Percentiles rank a stretch among this genome's conserved stretches.
Evolutionary conservation across 2,329 filamentous ascomycete genomes (phyloP).

Genomic region (Furcasterigmium furcatum): DNA sequence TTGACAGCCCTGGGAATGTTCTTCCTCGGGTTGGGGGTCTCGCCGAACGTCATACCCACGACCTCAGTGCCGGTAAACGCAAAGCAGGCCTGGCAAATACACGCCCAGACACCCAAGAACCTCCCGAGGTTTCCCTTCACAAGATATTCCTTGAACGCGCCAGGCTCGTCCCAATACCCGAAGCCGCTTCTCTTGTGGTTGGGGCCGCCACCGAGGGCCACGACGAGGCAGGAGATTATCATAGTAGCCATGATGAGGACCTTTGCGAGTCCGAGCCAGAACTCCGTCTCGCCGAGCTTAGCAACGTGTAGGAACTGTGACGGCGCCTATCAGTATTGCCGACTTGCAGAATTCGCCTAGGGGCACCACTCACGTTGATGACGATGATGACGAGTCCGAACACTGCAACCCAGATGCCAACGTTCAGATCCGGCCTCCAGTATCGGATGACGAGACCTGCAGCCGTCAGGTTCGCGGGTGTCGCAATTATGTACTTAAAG

Average conservation of each 20-base stretch:
- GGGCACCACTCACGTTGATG: constrained; percentile 23
- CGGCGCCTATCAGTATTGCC: background rate
- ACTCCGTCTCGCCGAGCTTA: constrained; percentile 43
- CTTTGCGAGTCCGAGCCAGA: constrained; percentile 42
- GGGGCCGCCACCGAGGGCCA: constrained; percentile 35
- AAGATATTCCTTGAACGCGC: constrained; percentile 34
- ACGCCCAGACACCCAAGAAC: constrained; percentile 37
- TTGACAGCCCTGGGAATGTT: constrained; percentile 16
- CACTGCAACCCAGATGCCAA: constrained; percentile 32
- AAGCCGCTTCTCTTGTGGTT: constrained; percentile 34
- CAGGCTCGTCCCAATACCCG: constrained; percentile 38
- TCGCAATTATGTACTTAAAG: constrained; percentile 37
- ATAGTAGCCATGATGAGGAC: constrained; percentile 37
- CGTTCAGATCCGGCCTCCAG: constrained; percentile 32
- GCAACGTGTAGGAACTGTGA: constrained; percentile 29
- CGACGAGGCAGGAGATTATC: constrained; percentile 31
- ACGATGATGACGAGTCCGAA: constrained; percentile 27
- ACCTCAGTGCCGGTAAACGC: constrained; percentile 61
- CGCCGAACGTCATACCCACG: constrained; percentile 71
- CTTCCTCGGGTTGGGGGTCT: constrained; percentile 17
- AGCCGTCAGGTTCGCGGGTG: constrained; percentile 34
- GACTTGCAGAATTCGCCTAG: background rate
- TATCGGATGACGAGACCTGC: constrained; percentile 32
- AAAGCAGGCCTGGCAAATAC: constrained; percentile 33
- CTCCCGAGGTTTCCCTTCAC: constrained; percentile 25